Evolutionary conservation across 768 basidiomycete genomes (phyloP), one percentile per base, ranked within the genome.

Genomic region (Mycena floridula): DNA sequence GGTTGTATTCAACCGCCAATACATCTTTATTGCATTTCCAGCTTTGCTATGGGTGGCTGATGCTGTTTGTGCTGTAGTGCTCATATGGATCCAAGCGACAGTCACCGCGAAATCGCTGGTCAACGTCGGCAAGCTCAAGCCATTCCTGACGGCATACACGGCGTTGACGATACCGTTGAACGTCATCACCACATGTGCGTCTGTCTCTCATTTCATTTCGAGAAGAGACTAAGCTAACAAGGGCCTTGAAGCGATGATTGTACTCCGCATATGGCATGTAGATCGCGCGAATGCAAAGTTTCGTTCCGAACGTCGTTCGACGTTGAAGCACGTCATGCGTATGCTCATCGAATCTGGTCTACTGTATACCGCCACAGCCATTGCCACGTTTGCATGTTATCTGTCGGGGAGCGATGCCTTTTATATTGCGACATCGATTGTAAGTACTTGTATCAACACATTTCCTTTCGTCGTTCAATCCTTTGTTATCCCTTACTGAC

Each of bases 341-440:
- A 39, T 39, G 13, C 13, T 39, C 38, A 11, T 39, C 13, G 38
- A 39, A 39, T 39, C 38, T 39, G 38, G 38, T 39, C 23, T 39
- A 22, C 38, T 39, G n/a, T 39, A 39, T 22, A 39, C 38, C 15
- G 38, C 23, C 13, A 39, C n/a, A 15, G 38, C 38, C 13, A 20
- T 39, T 13, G 13, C 23, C 18, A 16, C 38, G n/a, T 39, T 39
- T 22, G n/a, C 13, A 13, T 13, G 13, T 13, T 24, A 39, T 39
- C n/a, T 24, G 15, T 15, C 8, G 22, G 13, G 23, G 13, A 16
- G n/a, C 22, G 23, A 39, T 24, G 38, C 18, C 13, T 16, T 39
- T 13, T 39, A 39, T 39, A 16, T 24, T 8, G 38, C 38, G n/a
- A 24, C 23, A 20, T 20, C n/a, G 13, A 13, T 39, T 15, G 38